These are phyloP conservation scores for Aspergillus fumigatiaffinis DNA, from an alignment of 2,329 filamentous ascomycete genomes.

Conservation along the genomic window DNA sequence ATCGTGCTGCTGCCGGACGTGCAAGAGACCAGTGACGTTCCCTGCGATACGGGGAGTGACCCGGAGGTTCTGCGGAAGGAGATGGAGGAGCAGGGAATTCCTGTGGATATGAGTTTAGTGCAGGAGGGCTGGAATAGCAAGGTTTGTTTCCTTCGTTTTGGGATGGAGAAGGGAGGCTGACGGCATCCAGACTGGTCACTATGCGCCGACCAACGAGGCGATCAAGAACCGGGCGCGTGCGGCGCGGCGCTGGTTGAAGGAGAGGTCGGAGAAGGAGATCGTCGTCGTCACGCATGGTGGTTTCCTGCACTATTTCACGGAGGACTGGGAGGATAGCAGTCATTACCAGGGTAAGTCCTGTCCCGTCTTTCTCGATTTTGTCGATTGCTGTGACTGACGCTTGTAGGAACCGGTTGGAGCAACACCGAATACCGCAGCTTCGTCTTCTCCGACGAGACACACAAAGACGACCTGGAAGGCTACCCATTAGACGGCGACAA, in stretches of 20 bases:
- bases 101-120: slow-evolving; percentile 62
- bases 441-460: slow-evolving; percentile 54
- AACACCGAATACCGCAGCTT: slow-evolving; percentile 72
- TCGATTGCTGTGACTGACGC: background rate
- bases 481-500: slow-evolving; percentile 36
- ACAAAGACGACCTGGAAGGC: slow-evolving; percentile 45
- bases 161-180: background rate
- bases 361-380: background rate
- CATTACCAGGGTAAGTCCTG: slow-evolving; percentile 40
- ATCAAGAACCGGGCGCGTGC: slow-evolving; percentile 59
- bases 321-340: slow-evolving; percentile 67
- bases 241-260: slow-evolving; percentile 56
- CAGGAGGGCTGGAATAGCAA: slow-evolving; percentile 71
- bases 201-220: slow-evolving; percentile 46
- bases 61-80: slow-evolving; percentile 54
- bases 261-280: slow-evolving; percentile 59
- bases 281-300: slow-evolving; percentile 78
- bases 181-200: slow-evolving; percentile 35
- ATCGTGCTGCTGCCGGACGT: slow-evolving; percentile 68
- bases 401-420: slow-evolving; percentile 62
- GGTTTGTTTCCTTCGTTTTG: slow-evolving; percentile 14
- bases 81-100: slow-evolving; percentile 51
- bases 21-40: slow-evolving; percentile 71
- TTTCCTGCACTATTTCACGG: slow-evolving; percentile 78
- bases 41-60: slow-evolving; percentile 71